phyloP scores from a whole-genome alignment of 1,284 basidiomycete genomes.

The Puccinia sorghi region DNA sequence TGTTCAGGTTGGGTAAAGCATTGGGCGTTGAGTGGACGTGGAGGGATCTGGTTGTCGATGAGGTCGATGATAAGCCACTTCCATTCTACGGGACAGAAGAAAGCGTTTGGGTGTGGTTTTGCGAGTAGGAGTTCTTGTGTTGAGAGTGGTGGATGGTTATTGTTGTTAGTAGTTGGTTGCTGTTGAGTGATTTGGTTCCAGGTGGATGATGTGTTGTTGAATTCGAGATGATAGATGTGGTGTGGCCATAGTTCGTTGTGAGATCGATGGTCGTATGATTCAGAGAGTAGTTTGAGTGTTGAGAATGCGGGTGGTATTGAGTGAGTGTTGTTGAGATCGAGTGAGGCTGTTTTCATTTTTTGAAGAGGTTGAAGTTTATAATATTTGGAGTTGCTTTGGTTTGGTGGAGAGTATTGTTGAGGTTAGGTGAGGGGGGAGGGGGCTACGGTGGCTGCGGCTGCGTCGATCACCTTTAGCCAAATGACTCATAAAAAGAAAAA shows the following conservation, averaged over 20 bases:
- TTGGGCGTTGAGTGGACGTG: neutral
- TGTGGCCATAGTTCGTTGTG: constrained; percentile 29
- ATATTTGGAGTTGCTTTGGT: too few species aligned
- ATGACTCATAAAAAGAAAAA: neutral
- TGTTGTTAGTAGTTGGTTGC: neutral
- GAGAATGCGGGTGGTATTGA: constrained; percentile 9
- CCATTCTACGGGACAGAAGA: constrained; percentile 46
- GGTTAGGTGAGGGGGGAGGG: too few species aligned
- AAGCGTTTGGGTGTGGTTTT: constrained; percentile 19
- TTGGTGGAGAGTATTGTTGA: too few species aligned
- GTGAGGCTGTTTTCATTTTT: neutral
- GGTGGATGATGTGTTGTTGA: neutral
- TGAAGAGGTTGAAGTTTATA: too few species aligned
- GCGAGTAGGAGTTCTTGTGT: neutral
- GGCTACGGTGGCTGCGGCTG: too few species aligned
- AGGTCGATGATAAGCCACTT: constrained; percentile 25
- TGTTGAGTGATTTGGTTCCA: constrained; percentile 5
- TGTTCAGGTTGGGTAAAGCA: neutral
- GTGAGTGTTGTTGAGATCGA: neutral
- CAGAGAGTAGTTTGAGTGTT: constrained; percentile 11
- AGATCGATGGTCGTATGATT: neutral
- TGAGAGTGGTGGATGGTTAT: constrained; percentile 11
- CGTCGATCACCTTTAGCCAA: too few species aligned
- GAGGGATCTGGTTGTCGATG: constrained; percentile 7
- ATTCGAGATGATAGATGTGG: constrained; percentile 6